Conservation (phyloP, 495 filamentous ascomycete species). For the Penicillium bialowiezense region DNA sequence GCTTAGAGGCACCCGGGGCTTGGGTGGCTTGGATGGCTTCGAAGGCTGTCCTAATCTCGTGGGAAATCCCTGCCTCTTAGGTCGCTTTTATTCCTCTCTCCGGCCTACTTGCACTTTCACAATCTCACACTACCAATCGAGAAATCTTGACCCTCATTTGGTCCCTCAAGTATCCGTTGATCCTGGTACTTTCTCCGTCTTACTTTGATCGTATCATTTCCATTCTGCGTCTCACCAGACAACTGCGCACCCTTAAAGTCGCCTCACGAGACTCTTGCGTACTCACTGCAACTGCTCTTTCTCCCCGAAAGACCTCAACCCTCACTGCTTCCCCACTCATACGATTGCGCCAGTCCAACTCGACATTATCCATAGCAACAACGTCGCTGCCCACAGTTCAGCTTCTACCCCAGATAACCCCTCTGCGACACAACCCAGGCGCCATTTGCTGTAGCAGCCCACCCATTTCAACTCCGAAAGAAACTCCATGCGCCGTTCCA, state of each 20-base stretch:
- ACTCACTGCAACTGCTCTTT: background rate
- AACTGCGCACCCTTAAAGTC: background rate
- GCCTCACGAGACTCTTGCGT: background rate
- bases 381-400: background rate
- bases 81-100: background rate
- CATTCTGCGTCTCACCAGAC: background rate
- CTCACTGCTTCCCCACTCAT: background rate
- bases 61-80: background rate
- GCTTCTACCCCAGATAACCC: background rate
- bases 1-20: no score
- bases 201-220: background rate
- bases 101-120: background rate
- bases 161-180: background rate
- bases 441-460: background rate
- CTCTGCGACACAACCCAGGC: background rate
- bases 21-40: background rate
- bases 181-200: background rate
- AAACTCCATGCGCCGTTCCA: background rate
- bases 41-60: background rate
- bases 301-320: background rate
- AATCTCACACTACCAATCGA: background rate
- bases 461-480: no score
- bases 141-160: background rate
- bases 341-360: background rate
- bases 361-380: conserved; percentile 1